These are phyloP conservation scores for Globisporangium radiosum DNA, from an alignment of 352 stramenopile genomes.

Conservation along the genomic window DNA sequence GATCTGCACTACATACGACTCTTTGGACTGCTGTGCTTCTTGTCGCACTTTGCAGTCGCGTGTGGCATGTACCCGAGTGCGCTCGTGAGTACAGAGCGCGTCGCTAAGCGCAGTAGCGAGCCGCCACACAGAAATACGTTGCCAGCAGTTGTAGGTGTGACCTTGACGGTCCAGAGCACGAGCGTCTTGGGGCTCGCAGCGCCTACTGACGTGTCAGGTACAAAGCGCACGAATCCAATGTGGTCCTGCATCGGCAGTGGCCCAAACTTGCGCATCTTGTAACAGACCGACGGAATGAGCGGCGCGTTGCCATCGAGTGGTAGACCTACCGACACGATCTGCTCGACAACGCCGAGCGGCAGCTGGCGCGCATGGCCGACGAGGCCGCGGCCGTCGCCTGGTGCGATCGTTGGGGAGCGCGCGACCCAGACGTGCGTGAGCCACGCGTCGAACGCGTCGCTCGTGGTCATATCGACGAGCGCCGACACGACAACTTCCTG, in stretches of 20 bases:
- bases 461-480: slow-evolving; percentile 34
- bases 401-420: slow-evolving; percentile 24
- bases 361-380: slow-evolving; percentile 44
- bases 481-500: slow-evolving; percentile 58
- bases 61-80: slow-evolving; percentile 19
- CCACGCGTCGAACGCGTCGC: slow-evolving; percentile 64
- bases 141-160: slow-evolving; percentile 24
- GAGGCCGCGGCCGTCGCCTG: slow-evolving; percentile 41
- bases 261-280: slow-evolving; percentile 40
- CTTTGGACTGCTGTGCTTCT: neutral
- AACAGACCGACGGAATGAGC: slow-evolving; percentile 41
- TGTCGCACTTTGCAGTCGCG: slow-evolving; percentile 4
- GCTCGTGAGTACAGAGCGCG: slow-evolving; percentile 27
- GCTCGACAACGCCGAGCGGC: slow-evolving; percentile 48
- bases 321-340: slow-evolving; percentile 54
- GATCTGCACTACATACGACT: too few relatives aligned
- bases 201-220: slow-evolving; percentile 22
- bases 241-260: slow-evolving; percentile 38
- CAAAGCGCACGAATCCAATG: slow-evolving; percentile 51
- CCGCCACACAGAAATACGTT: slow-evolving; percentile 45
- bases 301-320: slow-evolving; percentile 17
- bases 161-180: slow-evolving; percentile 47
- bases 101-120: slow-evolving; percentile 22
- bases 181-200: slow-evolving; percentile 20
- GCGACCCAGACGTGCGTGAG: slow-evolving; percentile 42